Conservation (phyloP, 352 stramenopile genomes). For the Phytophthora hybrid region DNA sequence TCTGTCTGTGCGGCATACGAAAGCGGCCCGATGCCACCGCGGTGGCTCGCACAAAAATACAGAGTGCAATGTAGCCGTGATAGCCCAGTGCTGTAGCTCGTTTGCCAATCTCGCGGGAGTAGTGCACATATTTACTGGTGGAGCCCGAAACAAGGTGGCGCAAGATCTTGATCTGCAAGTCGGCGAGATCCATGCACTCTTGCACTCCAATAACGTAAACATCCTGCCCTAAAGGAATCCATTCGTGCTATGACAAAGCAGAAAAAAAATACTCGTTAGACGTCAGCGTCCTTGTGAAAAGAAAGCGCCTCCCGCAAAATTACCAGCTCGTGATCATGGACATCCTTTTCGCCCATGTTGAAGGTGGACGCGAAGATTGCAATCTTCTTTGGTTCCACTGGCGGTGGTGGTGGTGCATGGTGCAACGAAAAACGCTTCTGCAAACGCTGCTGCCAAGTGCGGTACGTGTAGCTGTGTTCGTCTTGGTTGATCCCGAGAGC, state of each 20-base stretch:
- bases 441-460: conserved; percentile 45
- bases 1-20: conserved; percentile 65
- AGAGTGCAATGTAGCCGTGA: conserved; percentile 90
- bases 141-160: conserved; percentile 65
- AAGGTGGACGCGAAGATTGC: conserved; percentile 85
- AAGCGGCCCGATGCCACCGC: conserved; percentile 73
- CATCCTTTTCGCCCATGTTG: conserved; percentile 87
- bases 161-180: conserved; percentile 74
- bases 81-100: conserved; percentile 81
- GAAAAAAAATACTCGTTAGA: conserved; percentile 15
- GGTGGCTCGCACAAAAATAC: conserved; percentile 78
- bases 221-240: conserved; percentile 88
- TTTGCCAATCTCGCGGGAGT: conserved; percentile 85
- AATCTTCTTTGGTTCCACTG: conserved; percentile 49
- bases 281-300: not conserved
- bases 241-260: conserved; percentile 46
- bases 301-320: not conserved
- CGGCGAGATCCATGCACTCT: conserved; percentile 89
- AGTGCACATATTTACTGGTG: conserved; percentile 75
- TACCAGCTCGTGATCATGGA: conserved; percentile 64
- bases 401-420: conserved; percentile 19
- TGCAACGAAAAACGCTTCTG: conserved; percentile 45
- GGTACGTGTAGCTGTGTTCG: conserved; percentile 23
- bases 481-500: conserved; percentile 17
- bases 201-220: conserved; percentile 93